phyloP scores from a whole-genome alignment of 208 protist species.

The Leishmania guyanensis region DNA sequence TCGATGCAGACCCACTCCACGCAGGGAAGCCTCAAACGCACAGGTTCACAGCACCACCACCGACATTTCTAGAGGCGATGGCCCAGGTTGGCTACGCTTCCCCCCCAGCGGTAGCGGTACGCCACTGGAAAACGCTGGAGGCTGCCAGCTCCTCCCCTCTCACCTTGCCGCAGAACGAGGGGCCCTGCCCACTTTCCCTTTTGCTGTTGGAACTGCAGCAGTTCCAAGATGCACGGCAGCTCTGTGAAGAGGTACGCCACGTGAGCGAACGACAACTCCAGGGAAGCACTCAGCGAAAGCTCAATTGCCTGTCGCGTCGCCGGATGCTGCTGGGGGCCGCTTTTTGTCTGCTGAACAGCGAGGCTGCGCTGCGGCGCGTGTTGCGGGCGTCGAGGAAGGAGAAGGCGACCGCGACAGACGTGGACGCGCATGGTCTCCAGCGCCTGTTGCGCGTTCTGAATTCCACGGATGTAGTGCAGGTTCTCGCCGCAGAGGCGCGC shows the following conservation, averaged over 20 bases:
- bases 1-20: neutral
- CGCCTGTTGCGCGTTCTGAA: constrained; percentile 62
- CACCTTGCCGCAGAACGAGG: neutral
- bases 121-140: constrained; percentile 22
- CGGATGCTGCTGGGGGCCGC: constrained; percentile 55
- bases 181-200: constrained; percentile 9
- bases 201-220: constrained; percentile 18
- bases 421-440: constrained; percentile 75
- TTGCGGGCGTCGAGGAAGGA: constrained; percentile 34
- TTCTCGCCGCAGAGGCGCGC: constrained; percentile 11
- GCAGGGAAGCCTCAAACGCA: constrained; percentile 7
- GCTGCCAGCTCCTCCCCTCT: neutral
- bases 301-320: constrained; percentile 13
- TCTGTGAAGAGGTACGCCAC: constrained; percentile 22
- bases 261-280: neutral
- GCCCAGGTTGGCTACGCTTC: constrained; percentile 31
- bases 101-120: constrained; percentile 7
- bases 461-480: constrained; percentile 14
- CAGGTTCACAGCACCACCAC: constrained; percentile 7
- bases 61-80: constrained; percentile 30
- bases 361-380: constrained; percentile 45
- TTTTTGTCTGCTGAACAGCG: constrained; percentile 55
- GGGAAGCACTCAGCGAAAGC: neutral
- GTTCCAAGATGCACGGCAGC: constrained; percentile 18
- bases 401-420: constrained; percentile 42